Evolutionary conservation across 345 rosid genomes (phyloP).

Genomic region (Acer yangbiense): DNA sequence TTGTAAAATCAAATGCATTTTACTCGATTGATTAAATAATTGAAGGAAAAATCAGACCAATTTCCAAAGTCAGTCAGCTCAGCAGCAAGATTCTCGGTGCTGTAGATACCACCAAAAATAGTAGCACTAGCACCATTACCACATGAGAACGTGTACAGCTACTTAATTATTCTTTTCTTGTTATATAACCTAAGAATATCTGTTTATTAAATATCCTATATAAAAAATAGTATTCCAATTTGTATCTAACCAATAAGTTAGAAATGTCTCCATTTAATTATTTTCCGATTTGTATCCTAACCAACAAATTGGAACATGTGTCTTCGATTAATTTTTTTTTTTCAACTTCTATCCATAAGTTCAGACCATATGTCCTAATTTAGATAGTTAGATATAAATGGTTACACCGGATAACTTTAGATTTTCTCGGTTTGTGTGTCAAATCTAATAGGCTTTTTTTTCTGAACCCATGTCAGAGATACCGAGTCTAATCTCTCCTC

Average conservation of each 20-base stretch:
- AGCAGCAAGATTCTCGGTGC: conserved; percentile 33
- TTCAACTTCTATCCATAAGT: too few species aligned
- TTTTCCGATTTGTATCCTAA: too few species aligned
- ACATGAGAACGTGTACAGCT: not conserved
- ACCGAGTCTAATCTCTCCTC: conserved; percentile 4
- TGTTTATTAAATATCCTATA: too few species aligned
- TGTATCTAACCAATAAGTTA: too few species aligned
- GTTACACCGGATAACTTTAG: not conserved
- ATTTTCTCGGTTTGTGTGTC: not conserved
- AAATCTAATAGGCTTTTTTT: not conserved
- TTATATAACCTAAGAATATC: too few species aligned
- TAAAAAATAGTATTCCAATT: too few species aligned
- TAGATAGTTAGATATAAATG: too few species aligned
- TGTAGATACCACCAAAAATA: not conserved
- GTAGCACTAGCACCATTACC: not conserved
- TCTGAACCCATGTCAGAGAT: not conserved
- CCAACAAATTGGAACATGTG: too few species aligned
- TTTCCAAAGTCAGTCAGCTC: conserved; percentile 33
- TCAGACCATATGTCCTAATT: too few species aligned
- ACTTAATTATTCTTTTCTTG: too few species aligned
- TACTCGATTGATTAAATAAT: conserved; percentile 1
- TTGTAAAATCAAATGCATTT: not conserved
- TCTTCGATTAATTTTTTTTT: too few species aligned
- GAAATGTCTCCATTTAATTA: too few species aligned
- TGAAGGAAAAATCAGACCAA: conserved; percentile 2